phyloP scores from a whole-genome alignment of 2,329 filamentous ascomycete species.

The Malbranchea zuffiana region DNA sequence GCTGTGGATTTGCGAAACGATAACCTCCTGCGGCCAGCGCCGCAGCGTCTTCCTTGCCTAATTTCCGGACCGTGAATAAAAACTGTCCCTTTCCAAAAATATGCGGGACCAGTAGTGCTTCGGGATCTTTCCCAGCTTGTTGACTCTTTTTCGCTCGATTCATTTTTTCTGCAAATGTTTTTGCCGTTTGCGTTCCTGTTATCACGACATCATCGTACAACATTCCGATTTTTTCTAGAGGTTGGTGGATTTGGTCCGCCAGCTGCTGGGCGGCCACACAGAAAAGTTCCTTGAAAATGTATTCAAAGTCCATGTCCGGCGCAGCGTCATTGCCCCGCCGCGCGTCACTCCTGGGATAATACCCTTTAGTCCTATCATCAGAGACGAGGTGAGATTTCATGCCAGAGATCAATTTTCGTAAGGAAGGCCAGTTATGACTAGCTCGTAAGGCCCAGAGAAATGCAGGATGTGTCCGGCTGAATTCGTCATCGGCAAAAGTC shows the following conservation, averaged over 20 bases:
- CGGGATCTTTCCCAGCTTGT: slow-evolving; percentile 24
- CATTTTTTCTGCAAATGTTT: slow-evolving; percentile 11
- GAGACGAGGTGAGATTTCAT: slow-evolving; percentile 61
- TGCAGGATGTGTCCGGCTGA: slow-evolving; percentile 63
- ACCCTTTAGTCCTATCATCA: slow-evolving; percentile 38
- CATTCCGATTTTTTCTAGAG: slow-evolving; percentile 53
- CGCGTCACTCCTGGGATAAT: slow-evolving; percentile 38
- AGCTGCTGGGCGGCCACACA: slow-evolving; percentile 68
- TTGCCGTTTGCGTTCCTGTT: slow-evolving; percentile 42
- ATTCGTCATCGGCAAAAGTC: slow-evolving; percentile 58
- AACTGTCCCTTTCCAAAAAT: slow-evolving; percentile 61
- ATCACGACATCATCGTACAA: slow-evolving; percentile 66
- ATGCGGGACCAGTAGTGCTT: slow-evolving; percentile 26
- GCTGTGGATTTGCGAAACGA: slow-evolving; percentile 60
- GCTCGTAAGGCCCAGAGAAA: slow-evolving; percentile 84
- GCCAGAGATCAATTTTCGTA: slow-evolving; percentile 55
- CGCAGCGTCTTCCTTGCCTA: slow-evolving; percentile 49
- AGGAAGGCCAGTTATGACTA: slow-evolving; percentile 62
- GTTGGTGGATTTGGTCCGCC: slow-evolving; percentile 53
- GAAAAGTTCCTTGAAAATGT: slow-evolving; percentile 72
- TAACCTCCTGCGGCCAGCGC: slow-evolving; percentile 61
- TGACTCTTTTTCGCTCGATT: background rate
- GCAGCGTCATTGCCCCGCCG: slow-evolving; percentile 37
- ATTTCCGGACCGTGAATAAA: slow-evolving; percentile 63
- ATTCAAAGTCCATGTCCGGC: slow-evolving; percentile 57